phyloP scores from a whole-genome alignment of 352 stramenopile genomes.

The Pythium brachiatum region DNA sequence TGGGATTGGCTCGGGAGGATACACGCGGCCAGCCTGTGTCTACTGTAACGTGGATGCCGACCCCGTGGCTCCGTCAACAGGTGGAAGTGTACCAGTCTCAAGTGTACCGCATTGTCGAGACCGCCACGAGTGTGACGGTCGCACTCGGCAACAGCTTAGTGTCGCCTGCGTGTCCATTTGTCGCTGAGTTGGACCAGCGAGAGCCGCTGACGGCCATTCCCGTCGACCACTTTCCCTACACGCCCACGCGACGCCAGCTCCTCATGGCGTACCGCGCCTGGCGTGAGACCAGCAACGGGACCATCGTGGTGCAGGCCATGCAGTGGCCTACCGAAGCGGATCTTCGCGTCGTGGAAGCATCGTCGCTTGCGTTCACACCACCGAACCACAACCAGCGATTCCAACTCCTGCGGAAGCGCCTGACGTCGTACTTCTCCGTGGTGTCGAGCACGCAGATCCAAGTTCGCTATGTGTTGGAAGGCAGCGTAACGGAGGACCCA shows the following conservation, averaged over 20 bases:
- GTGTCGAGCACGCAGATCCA: conserved; percentile 47
- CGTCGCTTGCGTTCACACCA: conserved; percentile 23
- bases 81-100: conserved; percentile 55
- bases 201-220: conserved; percentile 45
- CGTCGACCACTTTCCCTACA: conserved; percentile 62
- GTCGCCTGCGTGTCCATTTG: conserved; percentile 46
- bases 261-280: conserved; percentile 65
- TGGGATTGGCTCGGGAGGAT: neutral
- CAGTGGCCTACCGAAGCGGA: conserved; percentile 47
- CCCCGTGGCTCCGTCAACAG: conserved; percentile 46
- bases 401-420: conserved; percentile 46
- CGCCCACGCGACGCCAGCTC: conserved; percentile 41
- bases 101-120: conserved; percentile 58
- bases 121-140: conserved; percentile 51
- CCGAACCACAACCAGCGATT: no score
- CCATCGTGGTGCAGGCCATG: conserved; percentile 59
- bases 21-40: neutral
- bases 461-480: conserved; percentile 64
- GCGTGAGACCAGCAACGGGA: conserved; percentile 53
- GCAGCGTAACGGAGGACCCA: conserved; percentile 25
- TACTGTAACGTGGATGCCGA: neutral
- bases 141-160: conserved; percentile 59
- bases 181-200: conserved; percentile 42
- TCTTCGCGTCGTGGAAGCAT: neutral
- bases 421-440: conserved; percentile 65